Percentiles rank a stretch among this genome's conserved stretches.
phyloP scores from a whole-genome alignment of 2,329 filamentous ascomycete genomes.

The Ophiostoma quercus region DNA sequence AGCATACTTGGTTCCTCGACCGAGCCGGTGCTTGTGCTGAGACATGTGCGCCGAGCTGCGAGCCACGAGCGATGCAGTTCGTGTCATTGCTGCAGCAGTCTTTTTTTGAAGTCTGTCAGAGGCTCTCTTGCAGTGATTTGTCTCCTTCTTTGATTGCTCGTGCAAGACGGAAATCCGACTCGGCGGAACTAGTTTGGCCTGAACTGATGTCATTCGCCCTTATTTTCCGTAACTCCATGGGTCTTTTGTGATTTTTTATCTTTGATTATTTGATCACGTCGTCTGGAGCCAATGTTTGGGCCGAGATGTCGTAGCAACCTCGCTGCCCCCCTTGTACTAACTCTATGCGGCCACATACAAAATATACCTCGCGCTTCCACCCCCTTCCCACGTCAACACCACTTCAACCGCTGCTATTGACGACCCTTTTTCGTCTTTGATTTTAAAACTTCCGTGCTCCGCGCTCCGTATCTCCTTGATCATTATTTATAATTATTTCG shows the following conservation, averaged over 20 bases:
- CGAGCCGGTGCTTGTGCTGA: neutral
- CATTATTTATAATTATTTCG: neutral
- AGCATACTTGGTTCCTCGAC: conserved; percentile 4
- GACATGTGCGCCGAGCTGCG: neutral
- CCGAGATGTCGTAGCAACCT: conserved; percentile 10
- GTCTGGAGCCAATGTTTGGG: conserved; percentile 9
- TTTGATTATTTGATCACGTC: neutral
- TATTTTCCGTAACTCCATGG: neutral
- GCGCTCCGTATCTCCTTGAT: neutral
- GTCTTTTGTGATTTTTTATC: neutral
- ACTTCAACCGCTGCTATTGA: neutral
- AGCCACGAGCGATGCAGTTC: neutral
- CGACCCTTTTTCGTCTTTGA: neutral
- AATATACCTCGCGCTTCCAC: neutral
- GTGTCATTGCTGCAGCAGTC: neutral
- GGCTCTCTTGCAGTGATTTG: neutral
- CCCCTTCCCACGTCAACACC: neutral
- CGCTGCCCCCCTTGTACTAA: neutral
- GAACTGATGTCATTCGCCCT: neutral
- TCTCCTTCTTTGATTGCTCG: neutral
- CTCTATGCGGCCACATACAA: neutral
- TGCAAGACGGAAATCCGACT: neutral
- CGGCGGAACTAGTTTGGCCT: neutral
- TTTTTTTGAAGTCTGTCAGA: neutral
- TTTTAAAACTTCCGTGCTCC: neutral